Evolutionary conservation across 345 rosid genomes (phyloP).

Genomic region (Melaleuca quinquenervia): DNA sequence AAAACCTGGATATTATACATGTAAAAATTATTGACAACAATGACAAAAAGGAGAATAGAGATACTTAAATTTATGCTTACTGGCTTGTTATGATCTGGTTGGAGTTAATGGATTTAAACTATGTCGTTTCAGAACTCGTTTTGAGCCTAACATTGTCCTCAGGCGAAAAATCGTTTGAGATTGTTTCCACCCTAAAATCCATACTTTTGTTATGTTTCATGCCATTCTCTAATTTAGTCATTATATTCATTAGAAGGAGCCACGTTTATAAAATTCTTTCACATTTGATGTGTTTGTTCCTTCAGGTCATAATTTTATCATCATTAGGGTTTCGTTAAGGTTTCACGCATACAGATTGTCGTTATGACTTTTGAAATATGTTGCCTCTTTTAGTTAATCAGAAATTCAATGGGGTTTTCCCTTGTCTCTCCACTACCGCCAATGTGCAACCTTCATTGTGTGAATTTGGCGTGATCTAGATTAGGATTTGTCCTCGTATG

Average conservation of each 20-base stretch:
- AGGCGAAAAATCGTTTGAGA: not conserved
- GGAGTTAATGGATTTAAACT: not conserved
- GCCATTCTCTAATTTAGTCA: not conserved
- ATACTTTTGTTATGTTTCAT: not conserved
- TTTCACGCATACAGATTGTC: no score
- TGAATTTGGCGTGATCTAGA: not conserved
- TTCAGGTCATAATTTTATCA: not conserved
- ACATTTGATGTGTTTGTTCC: not conserved
- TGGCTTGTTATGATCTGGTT: not conserved
- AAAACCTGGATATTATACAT: not conserved
- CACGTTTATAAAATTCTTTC: not conserved
- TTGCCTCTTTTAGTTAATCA: not conserved
- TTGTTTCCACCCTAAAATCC: not conserved
- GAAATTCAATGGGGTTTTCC: not conserved
- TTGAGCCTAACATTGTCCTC: not conserved
- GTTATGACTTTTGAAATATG: not conserved
- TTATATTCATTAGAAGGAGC: not conserved
- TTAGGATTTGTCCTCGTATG: not conserved
- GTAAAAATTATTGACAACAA: not conserved
- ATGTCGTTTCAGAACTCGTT: not conserved
- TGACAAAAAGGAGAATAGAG: not conserved
- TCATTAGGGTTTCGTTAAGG: not conserved
- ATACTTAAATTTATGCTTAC: not conserved
- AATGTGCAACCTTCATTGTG: not conserved
- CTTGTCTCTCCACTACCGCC: not conserved